These are phyloP conservation scores for Plantago coronopus DNA, from an alignment of 305 asterid species.

Conservation along the genomic window DNA sequence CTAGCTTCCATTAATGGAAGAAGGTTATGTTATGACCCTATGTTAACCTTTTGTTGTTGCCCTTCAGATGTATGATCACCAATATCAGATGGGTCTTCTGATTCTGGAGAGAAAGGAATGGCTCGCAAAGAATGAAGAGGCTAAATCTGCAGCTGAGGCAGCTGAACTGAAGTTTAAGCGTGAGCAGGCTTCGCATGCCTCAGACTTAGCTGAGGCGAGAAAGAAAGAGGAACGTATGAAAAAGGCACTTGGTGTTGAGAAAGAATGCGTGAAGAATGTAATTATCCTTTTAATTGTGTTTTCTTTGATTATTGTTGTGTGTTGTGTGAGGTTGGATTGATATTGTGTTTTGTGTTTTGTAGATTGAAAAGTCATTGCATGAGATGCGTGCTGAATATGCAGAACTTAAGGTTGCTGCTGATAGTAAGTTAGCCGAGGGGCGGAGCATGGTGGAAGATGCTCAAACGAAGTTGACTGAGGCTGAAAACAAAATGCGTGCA, in stretches of 20 bases:
- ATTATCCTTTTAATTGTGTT: not conserved
- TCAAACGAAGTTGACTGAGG: constrained; percentile 55
- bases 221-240: constrained; percentile 76
- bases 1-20: not conserved
- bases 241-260: constrained; percentile 88
- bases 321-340: constrained; percentile 19
- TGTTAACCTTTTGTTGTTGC: not conserved
- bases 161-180: constrained; percentile 61
- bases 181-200: constrained; percentile 58
- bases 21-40: not conserved
- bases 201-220: constrained; percentile 60
- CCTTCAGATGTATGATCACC: constrained; percentile 68
- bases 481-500: constrained; percentile 59
- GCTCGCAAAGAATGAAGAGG: constrained; percentile 67
- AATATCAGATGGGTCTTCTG: constrained; percentile 95
- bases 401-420: constrained; percentile 76
- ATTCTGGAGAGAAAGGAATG: constrained; percentile 82
- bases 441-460: constrained; percentile 67
- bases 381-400: constrained; percentile 97
- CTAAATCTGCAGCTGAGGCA: constrained; percentile 54
- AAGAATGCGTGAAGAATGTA: constrained; percentile 92
- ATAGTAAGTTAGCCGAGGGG: constrained; percentile 69
- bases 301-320: not conserved
- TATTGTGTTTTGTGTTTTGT: constrained; percentile 20
- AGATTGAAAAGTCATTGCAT: constrained; percentile 94